Percentiles rank a stretch among this genome's conserved stretches.
phyloP scores from a whole-genome alignment of 1,284 basidiomycete species.

The Heterobasidion parviporum region DNA sequence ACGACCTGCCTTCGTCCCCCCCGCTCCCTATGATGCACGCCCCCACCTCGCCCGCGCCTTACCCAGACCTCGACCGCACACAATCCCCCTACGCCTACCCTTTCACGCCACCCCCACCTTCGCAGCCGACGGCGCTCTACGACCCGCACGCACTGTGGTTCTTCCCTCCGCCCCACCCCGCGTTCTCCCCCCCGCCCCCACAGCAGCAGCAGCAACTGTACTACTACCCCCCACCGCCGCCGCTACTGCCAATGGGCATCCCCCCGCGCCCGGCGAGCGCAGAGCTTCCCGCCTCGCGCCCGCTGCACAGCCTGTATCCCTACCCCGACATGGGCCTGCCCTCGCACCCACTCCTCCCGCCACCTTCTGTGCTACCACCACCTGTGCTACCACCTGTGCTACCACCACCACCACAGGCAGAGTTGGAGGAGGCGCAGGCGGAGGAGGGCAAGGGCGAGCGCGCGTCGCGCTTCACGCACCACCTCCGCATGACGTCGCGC shows the following conservation, averaged over 20 bases:
- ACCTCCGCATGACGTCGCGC: constrained; percentile 48
- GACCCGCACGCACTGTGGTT: constrained; percentile 44
- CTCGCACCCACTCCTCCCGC: constrained; percentile 10
- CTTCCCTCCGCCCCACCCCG: constrained; percentile 16
- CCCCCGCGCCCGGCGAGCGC: constrained; percentile 30
- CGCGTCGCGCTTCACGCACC: constrained; percentile 49
- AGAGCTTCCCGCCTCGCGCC: constrained; percentile 20
- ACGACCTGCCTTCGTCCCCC: constrained; percentile 4
- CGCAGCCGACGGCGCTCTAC: constrained; percentile 22
- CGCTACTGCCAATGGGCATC: constrained; percentile 14
- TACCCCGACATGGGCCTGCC: constrained; percentile 16
- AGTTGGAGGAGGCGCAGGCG: constrained; percentile 19
- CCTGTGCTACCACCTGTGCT: background rate
- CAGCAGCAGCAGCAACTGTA: constrained; percentile 18
- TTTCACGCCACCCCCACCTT: constrained; percentile 23
- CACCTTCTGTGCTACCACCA: background rate
- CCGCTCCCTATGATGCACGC: constrained; percentile 9
- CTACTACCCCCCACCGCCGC: constrained; percentile 23
- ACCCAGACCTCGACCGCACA: constrained; percentile 11
- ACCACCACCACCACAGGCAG: background rate
- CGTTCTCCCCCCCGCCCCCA: constrained; percentile 10
- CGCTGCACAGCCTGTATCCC: constrained; percentile 17
- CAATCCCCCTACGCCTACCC: constrained; percentile 26
- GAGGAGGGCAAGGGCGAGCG: constrained; percentile 55
- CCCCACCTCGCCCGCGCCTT: constrained; percentile 17